phyloP scores from a whole-genome alignment of 2,329 filamentous ascomycete genomes.

The Dryadomyces sulphureus region DNA sequence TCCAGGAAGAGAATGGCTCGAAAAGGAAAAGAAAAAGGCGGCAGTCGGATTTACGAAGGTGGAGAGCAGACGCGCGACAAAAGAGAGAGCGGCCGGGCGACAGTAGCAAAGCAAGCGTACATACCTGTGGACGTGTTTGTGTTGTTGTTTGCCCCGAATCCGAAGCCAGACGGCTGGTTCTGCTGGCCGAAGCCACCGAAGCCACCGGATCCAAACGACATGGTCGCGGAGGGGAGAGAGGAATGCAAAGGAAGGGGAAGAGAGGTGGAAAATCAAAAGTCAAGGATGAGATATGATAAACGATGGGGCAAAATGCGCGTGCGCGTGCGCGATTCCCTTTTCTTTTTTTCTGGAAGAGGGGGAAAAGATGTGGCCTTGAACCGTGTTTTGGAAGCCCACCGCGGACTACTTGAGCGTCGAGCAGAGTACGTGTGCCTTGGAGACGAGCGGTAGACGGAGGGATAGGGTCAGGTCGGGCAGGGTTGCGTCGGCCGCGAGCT shows the following conservation, averaged over 20 bases:
- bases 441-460: too few species aligned
- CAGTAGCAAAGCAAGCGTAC: constrained; percentile 15
- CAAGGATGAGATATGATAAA: too few species aligned
- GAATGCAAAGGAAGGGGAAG: too few species aligned
- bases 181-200: constrained; percentile 46
- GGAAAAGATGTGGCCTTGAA: too few species aligned
- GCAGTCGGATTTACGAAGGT: neutral
- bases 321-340: neutral
- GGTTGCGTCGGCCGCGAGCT: neutral
- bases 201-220: constrained; percentile 39
- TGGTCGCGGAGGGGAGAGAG: constrained; percentile 20
- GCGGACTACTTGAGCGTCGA: too few species aligned
- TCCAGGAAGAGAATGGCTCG: constrained; percentile 2
- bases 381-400: too few species aligned
- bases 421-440: too few species aligned
- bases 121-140: constrained; percentile 35
- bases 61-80: neutral
- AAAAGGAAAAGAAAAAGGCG: constrained; percentile 1
- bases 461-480: neutral
- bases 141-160: constrained; percentile 33
- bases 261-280: too few species aligned
- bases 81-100: neutral
- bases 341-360: neutral
- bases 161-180: constrained; percentile 37
- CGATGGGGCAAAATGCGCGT: too few species aligned